Base-by-base conservation (phyloP, 129 eudicot genomes). In the Tanacetum coccineum region DNA sequence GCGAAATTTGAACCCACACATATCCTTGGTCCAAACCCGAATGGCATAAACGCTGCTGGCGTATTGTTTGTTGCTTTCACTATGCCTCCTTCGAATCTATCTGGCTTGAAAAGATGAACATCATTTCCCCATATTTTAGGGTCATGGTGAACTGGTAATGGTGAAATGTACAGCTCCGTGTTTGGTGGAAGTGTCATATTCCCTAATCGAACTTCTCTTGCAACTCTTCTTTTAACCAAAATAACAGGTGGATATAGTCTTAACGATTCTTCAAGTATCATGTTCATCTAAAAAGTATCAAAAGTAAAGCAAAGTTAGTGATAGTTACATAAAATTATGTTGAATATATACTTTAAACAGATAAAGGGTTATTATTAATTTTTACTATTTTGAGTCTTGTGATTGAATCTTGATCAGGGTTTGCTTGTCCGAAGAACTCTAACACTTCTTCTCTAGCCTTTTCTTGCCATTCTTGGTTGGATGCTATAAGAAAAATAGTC, bases 191-290 rank as follows among this genome's bases (percentile, higher is more conserved):
- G n/a, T n/a, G n/a, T n/a, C n/a, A n/a, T n/a, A n/a, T n/a, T n/a
- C n/a, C n/a, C n/a, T n/a, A n/a, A n/a, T n/a, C n/a, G n/a, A n/a
- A n/a, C n/a, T n/a, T n/a, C n/a, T n/a, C n/a, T 81, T 19, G 63
- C 76, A 2, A 83, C 80, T 46, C 67, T 82, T 25, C 95, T 80
- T 45, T 76, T 81, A 14, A 82, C 48, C 0, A 72, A 74, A 3
- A 85, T 85, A 65, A 80, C 87, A 0, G 96, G 95, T 3, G 96
- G 84, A 70, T 91, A 91, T 22, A 91, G 74, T 73, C 98, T 78
- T 48, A 88, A 64, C 2, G 86, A 80, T 67, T 91, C 98, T 46
- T 91, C 80, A 13, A 91, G 28, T 42, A 91, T 88, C 88, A 88
- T 85, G 68, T 84, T 82, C 74, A 88, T 64, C 98, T 91, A 59